Evolutionary conservation across 371 early-diverging fungal species (phyloP), one percentile per base, ranked within the genome.

Genomic region (Blakeslea trispora): DNA sequence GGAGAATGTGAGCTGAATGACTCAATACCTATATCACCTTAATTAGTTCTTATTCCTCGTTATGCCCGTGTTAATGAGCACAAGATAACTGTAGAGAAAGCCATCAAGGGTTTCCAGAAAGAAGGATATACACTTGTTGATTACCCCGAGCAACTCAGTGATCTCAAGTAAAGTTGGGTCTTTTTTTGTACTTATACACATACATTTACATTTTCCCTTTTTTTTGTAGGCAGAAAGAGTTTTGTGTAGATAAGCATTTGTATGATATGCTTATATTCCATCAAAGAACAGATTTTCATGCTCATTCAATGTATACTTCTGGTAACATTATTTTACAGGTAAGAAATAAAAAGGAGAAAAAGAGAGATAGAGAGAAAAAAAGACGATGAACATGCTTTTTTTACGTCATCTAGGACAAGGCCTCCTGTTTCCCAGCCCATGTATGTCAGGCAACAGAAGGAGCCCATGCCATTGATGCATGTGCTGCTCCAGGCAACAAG

Each of bases 401-500:
- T 28, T 28, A 28, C n/a, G n/a, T n/a, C n/a, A n/a, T n/a, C n/a
- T 28, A 28, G 86, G 98, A 98, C 71, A 97, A 96, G 71, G 94
- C 96, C 5, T 92, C 92, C 5, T 99, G 99, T 69, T 89, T 99
- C 57, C 99, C 99, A 3, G 97, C 99, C 0, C 91, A 85, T 63
- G 86, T 97, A 6, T 79, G 97, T 32, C 79, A 81, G 10, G 94
- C 99, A 1, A 81, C 90, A 9, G 47, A 71, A 35, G 71, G 80
- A 22, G 76, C 86, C 1, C 79, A 83, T 57, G 95, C 92, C 2
- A 90, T 99, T 49, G 99, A 99, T 77, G 93, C 94, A 4, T 99
- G 99, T 70, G 97, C 99, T 17, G 98, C 99, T 0, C 99, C 99
- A 6, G 99, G 99, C n/a, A 98, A 95, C 71, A 98, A 97, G 71